These are phyloP conservation scores for Aspergillus amoenus DNA, from an alignment of 2,329 filamentous ascomycete genomes.

Conservation along the genomic window DNA sequence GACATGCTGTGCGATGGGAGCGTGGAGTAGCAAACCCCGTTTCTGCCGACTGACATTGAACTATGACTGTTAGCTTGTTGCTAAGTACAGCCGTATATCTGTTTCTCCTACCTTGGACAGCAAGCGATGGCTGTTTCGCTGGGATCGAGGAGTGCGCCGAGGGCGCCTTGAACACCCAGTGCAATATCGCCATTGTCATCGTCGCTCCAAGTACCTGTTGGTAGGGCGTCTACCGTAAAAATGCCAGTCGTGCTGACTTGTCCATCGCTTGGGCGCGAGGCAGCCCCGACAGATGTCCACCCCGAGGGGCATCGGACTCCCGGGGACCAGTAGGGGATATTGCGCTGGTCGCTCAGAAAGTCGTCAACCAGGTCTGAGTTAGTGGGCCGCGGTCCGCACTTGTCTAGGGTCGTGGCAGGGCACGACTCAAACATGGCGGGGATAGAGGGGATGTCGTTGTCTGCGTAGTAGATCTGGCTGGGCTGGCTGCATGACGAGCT, in stretches of 20 bases:
- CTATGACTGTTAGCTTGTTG: neutral
- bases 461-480: neutral
- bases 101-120: constrained; percentile 4
- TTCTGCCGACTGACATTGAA: constrained; percentile 1
- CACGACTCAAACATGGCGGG: neutral
- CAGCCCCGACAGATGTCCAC: constrained; percentile 4
- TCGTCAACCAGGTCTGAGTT: neutral
- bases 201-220: neutral
- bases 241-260: neutral
- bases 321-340: constrained; percentile 4
- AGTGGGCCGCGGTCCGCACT: constrained; percentile 2
- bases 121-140: constrained; percentile 10
- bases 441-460: neutral
- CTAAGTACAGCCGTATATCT: too few relatives aligned
- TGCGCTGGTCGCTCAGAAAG: neutral
- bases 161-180: neutral
- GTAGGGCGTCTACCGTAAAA: neutral
- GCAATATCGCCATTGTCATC: neutral
- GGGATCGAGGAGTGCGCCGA: constrained; percentile 1
- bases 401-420: neutral
- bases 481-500: neutral
- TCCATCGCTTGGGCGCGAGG: neutral
- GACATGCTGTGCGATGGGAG: neutral
- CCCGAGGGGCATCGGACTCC: constrained; percentile 4
- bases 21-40: constrained; percentile 3